Conservation (phyloP, 768 basidiomycete species). For the Suillus subluteus region DNA sequence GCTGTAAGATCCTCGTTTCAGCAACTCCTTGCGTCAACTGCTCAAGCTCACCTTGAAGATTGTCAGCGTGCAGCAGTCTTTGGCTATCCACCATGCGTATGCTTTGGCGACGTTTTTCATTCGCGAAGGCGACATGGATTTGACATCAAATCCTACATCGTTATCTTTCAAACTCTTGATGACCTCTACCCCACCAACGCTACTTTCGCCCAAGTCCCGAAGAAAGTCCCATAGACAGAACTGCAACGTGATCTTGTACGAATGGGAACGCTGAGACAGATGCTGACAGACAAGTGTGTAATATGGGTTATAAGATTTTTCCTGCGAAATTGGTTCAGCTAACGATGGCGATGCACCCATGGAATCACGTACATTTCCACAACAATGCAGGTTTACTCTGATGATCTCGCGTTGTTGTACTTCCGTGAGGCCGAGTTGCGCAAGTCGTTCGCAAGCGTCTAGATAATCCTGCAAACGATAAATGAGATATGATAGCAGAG, state of each 20-base stretch:
- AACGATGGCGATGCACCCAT: neutral
- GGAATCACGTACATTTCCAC: conserved; percentile 72
- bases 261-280: conserved; percentile 76
- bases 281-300: conserved; percentile 89
- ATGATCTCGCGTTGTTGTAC: conserved; percentile 94
- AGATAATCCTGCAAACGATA: conserved; percentile 76
- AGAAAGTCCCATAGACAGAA: conserved; percentile 97
- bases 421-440: conserved; percentile 81
- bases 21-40: neutral
- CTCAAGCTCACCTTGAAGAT: conserved; percentile 74
- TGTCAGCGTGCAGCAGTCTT: conserved; percentile 71
- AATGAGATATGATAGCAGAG: neutral
- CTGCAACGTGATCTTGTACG: conserved; percentile 90
- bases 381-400: conserved; percentile 91
- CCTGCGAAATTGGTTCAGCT: conserved; percentile 41
- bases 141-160: conserved; percentile 48
- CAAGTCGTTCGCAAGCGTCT: conserved; percentile 92
- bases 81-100: conserved; percentile 93
- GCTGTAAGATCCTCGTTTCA: conserved; percentile 46
- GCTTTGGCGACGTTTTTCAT: conserved; percentile 78
- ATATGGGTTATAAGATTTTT: conserved; percentile 93
- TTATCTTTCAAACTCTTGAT: conserved; percentile 62
- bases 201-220: conserved; percentile 84
- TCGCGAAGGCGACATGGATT: conserved; percentile 59
- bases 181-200: conserved; percentile 78